Evolutionary conservation across 371 early-diverging fungal genomes (phyloP), one percentile per base, ranked within the genome.

Genomic region (Syncephalastrum sp.): DNA sequence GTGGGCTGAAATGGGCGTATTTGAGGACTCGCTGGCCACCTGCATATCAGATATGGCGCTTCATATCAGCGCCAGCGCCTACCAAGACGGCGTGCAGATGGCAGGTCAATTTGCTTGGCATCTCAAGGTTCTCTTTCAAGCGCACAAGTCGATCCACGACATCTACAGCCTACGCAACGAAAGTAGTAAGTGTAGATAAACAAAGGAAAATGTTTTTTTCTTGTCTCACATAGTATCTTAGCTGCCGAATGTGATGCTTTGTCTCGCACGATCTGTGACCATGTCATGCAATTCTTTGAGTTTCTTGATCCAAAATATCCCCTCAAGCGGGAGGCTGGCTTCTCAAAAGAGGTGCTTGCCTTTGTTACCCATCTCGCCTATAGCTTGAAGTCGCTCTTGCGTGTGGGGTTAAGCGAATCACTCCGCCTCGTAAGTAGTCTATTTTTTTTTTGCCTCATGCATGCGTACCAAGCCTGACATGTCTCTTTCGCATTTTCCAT

Each of bases 1-100:
- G 2, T 63, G 58, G 58, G 45, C 21, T 8, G 63, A 63, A 33
- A 29, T 63, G 27, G 47, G 47, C 10, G 63, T 25, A 1, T 50
- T 41, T 25, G 95, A 94, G 70, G 95, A 96, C 58, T 91, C 94
- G 1, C 83, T 93, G 0, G 94, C 96, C 10, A 89, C 91, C 7
- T 94, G 92, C 70, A 95, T 96, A 52, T 92, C 91, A 3, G 93
- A 93, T 50, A 95, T 95, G 88, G 74, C 95, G 33, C 67, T 92
- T 33, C 88, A 92, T 57, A 88, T 96, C 24, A 89, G 94, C 8
- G 88, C 87, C 55, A 84, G 87, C 13, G 67, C 81, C 44, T 90
- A 85, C 69, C 72, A 80, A 17, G 89, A 92, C 24, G 91, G 92
- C 21, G 75, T 93, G 16, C 69, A 84, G 49, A 87, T 92, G 80